Percentiles rank a stretch among this genome's conserved stretches.
Evolutionary conservation across 2,329 filamentous ascomycete species (phyloP).

Genomic region (Emergomyces orientalis): DNA sequence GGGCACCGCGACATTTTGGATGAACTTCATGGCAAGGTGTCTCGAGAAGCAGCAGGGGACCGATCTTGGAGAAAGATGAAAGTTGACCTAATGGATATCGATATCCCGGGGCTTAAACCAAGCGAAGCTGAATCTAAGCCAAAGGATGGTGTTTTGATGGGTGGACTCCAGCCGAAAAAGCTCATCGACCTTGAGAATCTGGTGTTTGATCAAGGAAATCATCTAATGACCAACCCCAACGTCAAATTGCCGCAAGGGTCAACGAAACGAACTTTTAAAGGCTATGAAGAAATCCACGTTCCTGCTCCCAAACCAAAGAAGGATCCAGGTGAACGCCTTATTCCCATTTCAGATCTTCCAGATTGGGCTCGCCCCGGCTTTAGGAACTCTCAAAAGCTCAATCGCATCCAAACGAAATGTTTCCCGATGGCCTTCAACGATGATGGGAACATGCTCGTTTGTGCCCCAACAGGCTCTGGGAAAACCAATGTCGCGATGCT

Average conservation of each 20-base stretch:
- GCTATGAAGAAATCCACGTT: conserved; percentile 97
- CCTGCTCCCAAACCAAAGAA: conserved; percentile 81
- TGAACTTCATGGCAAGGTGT: conserved; percentile 65
- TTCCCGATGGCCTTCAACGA: conserved; percentile 84
- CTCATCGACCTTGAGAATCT: conserved; percentile 92
- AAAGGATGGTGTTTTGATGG: conserved; percentile 60
- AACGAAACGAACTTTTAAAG: conserved; percentile 91
- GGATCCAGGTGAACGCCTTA: conserved; percentile 63
- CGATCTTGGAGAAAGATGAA: conserved; percentile 75
- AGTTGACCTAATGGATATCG: conserved; percentile 74
- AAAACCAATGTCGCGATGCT: conserved; percentile 99
- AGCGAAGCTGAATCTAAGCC: conserved; percentile 45
- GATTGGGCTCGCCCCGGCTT: conserved; percentile 88
- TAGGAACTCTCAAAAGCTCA: conserved; percentile 74
- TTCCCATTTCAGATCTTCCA: conserved; percentile 79
- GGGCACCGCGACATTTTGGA: conserved; percentile 80
- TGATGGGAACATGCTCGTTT: conserved; percentile 96
- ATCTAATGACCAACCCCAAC: conserved; percentile 98
- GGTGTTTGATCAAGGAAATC: conserved; percentile 94
- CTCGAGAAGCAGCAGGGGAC: conserved; percentile 47
- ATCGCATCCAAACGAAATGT: conserved; percentile 91
- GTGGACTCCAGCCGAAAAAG: conserved; percentile 76
- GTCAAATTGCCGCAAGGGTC: conserved; percentile 90
- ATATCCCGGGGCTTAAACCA: conserved; percentile 55
- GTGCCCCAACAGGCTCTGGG: conserved; percentile 90